Percentiles rank a stretch among this genome's conserved stretches.
phyloP scores from a whole-genome alignment of 208 protist genomes.

The Acanthamoeba quina region DNA sequence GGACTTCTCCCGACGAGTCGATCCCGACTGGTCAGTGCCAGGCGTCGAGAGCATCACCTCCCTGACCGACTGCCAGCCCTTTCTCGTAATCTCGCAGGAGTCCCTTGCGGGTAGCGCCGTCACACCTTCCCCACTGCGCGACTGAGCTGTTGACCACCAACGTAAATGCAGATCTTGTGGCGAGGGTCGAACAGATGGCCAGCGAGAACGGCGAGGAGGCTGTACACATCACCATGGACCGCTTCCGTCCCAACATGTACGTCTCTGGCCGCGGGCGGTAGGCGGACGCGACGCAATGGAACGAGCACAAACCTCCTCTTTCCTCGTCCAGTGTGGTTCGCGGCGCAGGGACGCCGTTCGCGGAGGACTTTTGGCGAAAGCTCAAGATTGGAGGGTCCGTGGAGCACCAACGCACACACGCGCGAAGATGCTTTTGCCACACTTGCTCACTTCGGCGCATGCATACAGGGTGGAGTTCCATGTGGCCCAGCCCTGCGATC shows the following conservation, averaged over 20 bases:
- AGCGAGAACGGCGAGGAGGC: not conserved
- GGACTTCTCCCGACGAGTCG: not conserved
- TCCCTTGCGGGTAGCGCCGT: not conserved
- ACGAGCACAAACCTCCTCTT: not conserved
- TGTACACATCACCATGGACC: conserved; percentile 7
- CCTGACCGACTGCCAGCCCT: not conserved
- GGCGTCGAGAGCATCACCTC: not conserved
- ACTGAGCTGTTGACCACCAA: not conserved
- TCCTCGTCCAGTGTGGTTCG: not conserved
- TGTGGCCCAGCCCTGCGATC: conserved; percentile 16
- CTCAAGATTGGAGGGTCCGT: conserved; percentile 25
- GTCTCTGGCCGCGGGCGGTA: too few relatives aligned
- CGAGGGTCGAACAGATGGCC: not conserved
- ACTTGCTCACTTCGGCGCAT: too few relatives aligned
- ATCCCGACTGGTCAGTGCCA: not conserved
- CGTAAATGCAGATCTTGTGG: not conserved
- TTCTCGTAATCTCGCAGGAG: conserved; percentile 44
- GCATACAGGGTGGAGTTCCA: not conserved
- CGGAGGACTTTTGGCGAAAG: conserved; percentile 24
- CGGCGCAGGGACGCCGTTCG: conserved; percentile 12
- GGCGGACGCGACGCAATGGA: not conserved
- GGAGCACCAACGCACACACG: not conserved
- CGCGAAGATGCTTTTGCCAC: too few relatives aligned
- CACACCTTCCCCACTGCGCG: not conserved
- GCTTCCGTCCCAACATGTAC: conserved; percentile 25